Percentiles rank a stretch among this genome's conserved stretches.
Evolutionary conservation across 1,284 basidiomycete species (phyloP).

Genomic region (Marasmius tenuissimus): DNA sequence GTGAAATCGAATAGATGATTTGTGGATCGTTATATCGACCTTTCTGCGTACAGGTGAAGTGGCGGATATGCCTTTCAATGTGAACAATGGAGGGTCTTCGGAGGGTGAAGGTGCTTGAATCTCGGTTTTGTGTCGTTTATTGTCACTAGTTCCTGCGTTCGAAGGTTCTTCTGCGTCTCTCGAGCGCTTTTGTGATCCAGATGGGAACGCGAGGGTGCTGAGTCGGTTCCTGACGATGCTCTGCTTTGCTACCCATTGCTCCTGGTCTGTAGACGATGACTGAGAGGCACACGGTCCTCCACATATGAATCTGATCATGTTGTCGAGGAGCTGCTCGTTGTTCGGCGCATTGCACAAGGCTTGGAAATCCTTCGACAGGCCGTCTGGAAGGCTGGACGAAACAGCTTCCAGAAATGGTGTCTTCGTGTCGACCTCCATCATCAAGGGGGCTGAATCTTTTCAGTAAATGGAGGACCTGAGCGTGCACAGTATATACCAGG

Average conservation of each 20-base stretch:
- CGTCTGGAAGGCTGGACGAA: not conserved
- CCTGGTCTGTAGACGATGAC: not conserved
- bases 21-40: slow-evolving; percentile 57
- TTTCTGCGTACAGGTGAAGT: slow-evolving; percentile 73
- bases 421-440: not conserved
- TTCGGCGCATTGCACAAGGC: not conserved
- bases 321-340: slow-evolving; percentile 20
- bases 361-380: not conserved
- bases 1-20: slow-evolving; percentile 46
- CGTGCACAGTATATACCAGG: not conserved
- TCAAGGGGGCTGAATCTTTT: not conserved
- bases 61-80: slow-evolving; percentile 57
- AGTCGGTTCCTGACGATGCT: slow-evolving; percentile 14
- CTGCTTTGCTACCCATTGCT: slow-evolving; percentile 16
- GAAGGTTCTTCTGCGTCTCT: slow-evolving; percentile 11
- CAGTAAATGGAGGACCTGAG: not conserved
- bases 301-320: slow-evolving; percentile 26
- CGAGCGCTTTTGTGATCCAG: slow-evolving; percentile 16
- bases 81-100: slow-evolving; percentile 40
- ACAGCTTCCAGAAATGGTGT: not conserved
- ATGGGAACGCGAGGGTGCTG: slow-evolving; percentile 10
- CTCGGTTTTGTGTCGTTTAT: slow-evolving; percentile 20
- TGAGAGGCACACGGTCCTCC: slow-evolving; percentile 19
- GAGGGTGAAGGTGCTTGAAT: not conserved
- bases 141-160: slow-evolving; percentile 1